Base-by-base conservation (phyloP, 2,329 filamentous ascomycete genomes). In the Chrysoporthe puriensis region DNA sequence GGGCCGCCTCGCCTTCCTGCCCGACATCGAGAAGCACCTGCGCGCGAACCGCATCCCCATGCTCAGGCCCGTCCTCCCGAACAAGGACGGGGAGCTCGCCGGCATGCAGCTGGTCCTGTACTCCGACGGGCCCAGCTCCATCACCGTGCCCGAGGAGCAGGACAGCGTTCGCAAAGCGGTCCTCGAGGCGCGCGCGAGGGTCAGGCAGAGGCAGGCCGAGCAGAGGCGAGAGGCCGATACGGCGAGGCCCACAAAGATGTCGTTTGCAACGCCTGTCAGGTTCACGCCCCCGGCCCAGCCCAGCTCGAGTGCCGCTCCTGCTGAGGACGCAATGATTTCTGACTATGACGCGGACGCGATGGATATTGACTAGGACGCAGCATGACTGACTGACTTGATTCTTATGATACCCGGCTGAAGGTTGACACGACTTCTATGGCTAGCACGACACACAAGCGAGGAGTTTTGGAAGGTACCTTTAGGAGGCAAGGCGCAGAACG, bases 11-110 rank as follows among this genome's bases (percentile, higher is more conserved):
- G 84, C 94, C 75, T 94, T 97, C 81, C 85, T 97, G 0, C 90
- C 93, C 0, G 92, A 96, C 76, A 91, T 98, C 65, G 91, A 95
- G 76, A 93, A 91, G 79, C 91, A 92, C 76, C 84, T 98, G 63
- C 85, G 85, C 70, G 84, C 86, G 68, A 90, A 90, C 69, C 92
- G 94, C 63, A 88, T 89, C 57, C 42, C n/a, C n/a, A 32, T 70
- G n/a, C 65, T 62, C 16, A 61, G 46, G 36, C 86, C 90, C 21
- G 76, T 96, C 43, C 79, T 94, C 3, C 83, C 86, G 75, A 83
- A 86, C 75, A 76, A 79, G 63, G 82, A 87, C 4, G 83, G 84
- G 69, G 82, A 86, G 73, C 77, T 87, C 46, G 87, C 84, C 4
- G 85, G 84, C 71, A 88, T 86, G 88, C 82, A 96, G 86, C 77